Conservation (phyloP, 208 protist species). For the Strigomonas galati region DNA sequence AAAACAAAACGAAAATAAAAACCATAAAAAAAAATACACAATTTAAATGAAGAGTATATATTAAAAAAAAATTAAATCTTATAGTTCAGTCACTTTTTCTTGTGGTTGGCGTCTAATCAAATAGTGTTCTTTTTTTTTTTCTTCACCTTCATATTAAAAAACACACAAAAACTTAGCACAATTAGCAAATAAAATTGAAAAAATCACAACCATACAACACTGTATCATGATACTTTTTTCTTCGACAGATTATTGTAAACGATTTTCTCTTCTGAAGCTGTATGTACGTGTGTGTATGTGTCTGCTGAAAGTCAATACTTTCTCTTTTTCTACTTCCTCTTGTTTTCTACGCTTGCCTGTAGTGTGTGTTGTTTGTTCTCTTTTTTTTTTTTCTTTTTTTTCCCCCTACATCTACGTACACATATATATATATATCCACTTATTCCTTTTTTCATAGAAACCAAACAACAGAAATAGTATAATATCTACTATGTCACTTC, state of each 20-base stretch:
- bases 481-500: constrained; percentile 29
- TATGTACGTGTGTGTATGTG: too few species aligned
- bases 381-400: constrained; percentile 22
- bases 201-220: not conserved
- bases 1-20: not conserved
- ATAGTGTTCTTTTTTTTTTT: not conserved
- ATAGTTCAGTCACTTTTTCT: not conserved
- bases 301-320: too few species aligned
- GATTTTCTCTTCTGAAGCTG: too few species aligned
- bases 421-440: constrained; percentile 6
- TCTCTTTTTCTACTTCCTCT: too few species aligned
- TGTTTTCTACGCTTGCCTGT: not conserved
- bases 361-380: not conserved
- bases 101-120: not conserved
- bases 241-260: too few species aligned
- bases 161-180: not conserved
- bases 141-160: constrained; percentile 3
- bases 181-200: not conserved
- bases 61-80: constrained; percentile 2
- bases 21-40: constrained; percentile 3
- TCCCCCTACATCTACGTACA: not conserved
- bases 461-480: too few species aligned
- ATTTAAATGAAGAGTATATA: not conserved
- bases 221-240: too few species aligned
- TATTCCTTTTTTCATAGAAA: too few species aligned